Evolutionary conservation across 345 rosid species (phyloP), one percentile per base, ranked within the genome.

Genomic region (Euphorbia lathyris): DNA sequence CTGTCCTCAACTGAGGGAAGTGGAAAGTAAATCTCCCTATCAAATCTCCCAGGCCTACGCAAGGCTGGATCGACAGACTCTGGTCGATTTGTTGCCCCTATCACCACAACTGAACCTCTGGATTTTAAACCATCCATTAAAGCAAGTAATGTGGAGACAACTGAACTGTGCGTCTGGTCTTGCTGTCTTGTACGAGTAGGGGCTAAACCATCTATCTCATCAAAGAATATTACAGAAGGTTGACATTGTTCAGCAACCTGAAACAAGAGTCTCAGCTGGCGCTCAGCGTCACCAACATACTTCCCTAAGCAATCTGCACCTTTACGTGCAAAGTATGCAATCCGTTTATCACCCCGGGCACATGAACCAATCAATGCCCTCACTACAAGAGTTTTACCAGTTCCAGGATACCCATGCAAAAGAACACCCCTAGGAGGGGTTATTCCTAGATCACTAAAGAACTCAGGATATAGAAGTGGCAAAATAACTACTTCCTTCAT

Each of bases 281-380:
- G 96, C 81, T 92, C 99, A 50, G 99, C 96, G 85, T 95, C 99
- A 78, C 99, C 97, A 72, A 95, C 99, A 74, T 95, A 95, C 84
- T 95, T 95, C 70, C 99, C 99, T 69, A 95, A 81, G 85, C 99
- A 95, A 78, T 95, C 99, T 45, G 99, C 97, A 80, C 99, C 99
- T 78, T 95, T 95, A 63, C 99, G 86, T 47, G 99, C 97, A 83
- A 95, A 95, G 83, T 95, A 95, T 63, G 99, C 99, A 69, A 95
- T 95, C 72, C 91, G 79, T 70, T 75, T 88, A 76, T 90, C 89
- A 68, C 99, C 97, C 69, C 84, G 97, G 76, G 99, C 90, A 71
- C 95, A 91, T 67, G 99, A 84, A 75, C 99, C 99, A 74, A 95
- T 95, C 76, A 95, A 77, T 20, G 99, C 89, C 42, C 97, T 87